These are phyloP conservation scores for Ceriops tagal DNA, from an alignment of 345 rosid species.

Conservation along the genomic window DNA sequence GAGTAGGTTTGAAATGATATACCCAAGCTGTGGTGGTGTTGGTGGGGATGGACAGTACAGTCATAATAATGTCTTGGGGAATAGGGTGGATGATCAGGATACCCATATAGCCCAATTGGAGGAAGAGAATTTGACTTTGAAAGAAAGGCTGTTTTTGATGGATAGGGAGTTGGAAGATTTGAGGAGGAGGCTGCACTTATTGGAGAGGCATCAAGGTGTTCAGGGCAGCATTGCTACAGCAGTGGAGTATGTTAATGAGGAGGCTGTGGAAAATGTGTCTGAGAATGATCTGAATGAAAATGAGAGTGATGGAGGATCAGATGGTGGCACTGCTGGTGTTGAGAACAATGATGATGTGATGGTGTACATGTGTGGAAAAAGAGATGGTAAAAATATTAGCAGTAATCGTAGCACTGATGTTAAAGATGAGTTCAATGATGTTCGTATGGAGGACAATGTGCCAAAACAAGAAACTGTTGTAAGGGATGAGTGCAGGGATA, in stretches of 20 bases:
- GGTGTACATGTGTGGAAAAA: conserved; percentile 12
- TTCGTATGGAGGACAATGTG: conserved; percentile 36
- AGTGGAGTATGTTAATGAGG: conserved; percentile 48
- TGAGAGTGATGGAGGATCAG: conserved; percentile 66
- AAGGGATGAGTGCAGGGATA: conserved; percentile 17
- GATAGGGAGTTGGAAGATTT: conserved; percentile 82
- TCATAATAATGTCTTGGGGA: conserved; percentile 74
- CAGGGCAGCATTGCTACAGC: conserved; percentile 15
- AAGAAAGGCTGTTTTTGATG: conserved; percentile 88
- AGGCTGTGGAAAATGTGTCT: conserved; percentile 28
- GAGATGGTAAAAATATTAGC: conserved; percentile 13
- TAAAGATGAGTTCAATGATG: conserved; percentile 24
- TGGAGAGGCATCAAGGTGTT: conserved; percentile 61
- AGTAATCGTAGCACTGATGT: conserved; percentile 24
- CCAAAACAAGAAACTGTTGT: conserved; percentile 9
- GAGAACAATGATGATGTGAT: conserved; percentile 16
- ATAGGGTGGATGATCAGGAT: conserved; percentile 93
- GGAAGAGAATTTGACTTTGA: conserved; percentile 88
- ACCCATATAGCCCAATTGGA: conserved; percentile 84
- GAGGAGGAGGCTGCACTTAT: conserved; percentile 79
- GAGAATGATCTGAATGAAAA: conserved; percentile 41
- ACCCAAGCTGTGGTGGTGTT: conserved; percentile 55
- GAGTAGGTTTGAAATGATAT: conserved; percentile 96
- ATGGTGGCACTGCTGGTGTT: conserved; percentile 29
- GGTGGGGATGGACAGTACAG: conserved; percentile 26